These are phyloP conservation scores for Nepenthes alata DNA, from an alignment of 179 eudicot genomes.

Conservation along the genomic window DNA sequence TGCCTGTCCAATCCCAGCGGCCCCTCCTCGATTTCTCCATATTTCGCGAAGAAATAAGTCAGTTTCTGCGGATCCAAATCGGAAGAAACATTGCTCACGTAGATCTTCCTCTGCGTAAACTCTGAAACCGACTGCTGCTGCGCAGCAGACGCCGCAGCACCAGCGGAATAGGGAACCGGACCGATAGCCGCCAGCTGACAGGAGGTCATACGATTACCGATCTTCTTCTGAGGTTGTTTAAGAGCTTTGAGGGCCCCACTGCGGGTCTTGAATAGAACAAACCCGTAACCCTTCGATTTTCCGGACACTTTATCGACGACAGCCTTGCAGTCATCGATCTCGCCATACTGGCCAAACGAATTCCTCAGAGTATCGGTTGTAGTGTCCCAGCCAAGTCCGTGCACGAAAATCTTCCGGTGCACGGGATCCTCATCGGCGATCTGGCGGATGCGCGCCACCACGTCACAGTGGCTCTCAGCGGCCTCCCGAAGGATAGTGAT, in stretches of 20 bases:
- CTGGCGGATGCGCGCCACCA: conserved; percentile 5
- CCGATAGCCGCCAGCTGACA: conserved; percentile 81
- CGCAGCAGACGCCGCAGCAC: not conserved
- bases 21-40: conserved; percentile 85
- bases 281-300: conserved; percentile 72
- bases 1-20: conserved; percentile 69
- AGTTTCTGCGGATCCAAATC: conserved; percentile 53
- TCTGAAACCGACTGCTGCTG: conserved; percentile 25
- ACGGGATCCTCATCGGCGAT: conserved; percentile 15
- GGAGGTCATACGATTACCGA: conserved; percentile 44
- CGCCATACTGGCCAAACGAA: conserved; percentile 8
- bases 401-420: conserved; percentile 14
- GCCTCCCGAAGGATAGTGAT: conserved; percentile 6
- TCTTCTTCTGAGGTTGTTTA: conserved; percentile 54
- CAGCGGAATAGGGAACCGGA: conserved; percentile 18
- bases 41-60: conserved; percentile 39
- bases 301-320: conserved; percentile 52
- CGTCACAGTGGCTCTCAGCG: conserved; percentile 4
- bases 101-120: conserved; percentile 73
- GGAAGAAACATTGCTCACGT: conserved; percentile 64
- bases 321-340: conserved; percentile 54
- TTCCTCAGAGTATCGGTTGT: conserved; percentile 8
- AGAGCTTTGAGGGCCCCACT: conserved; percentile 47
- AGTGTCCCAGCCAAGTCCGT: conserved; percentile 16
- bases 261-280: conserved; percentile 49